phyloP scores from a whole-genome alignment of 305 asterid genomes.

The Fraxinus nigra region DNA sequence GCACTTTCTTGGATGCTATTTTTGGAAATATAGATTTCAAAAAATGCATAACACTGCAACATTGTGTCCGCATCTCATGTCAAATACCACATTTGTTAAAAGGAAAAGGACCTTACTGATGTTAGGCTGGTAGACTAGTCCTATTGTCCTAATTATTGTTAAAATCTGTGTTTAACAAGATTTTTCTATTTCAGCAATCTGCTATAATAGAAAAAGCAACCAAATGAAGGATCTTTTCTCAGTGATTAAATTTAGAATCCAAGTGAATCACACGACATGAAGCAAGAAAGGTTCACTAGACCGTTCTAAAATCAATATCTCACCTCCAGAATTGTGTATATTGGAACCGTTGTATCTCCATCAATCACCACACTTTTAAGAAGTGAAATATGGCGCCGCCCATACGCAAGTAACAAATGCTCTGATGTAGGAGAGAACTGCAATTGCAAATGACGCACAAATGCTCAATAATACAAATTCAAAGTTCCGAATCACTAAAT shows the following conservation, averaged over 20 bases:
- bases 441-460: slow-evolving; percentile 26
- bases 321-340: slow-evolving; percentile 94
- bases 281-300: background rate
- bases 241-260: background rate
- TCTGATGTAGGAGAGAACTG: slow-evolving; percentile 99
- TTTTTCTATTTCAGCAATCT: slow-evolving; percentile 3
- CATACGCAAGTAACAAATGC: slow-evolving; percentile 91
- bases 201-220: slow-evolving; percentile 12
- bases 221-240: slow-evolving; percentile 5
- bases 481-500: background rate
- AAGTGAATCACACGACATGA: slow-evolving; percentile 2
- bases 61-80: background rate
- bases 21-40: background rate
- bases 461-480: background rate
- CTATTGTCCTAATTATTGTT: background rate
- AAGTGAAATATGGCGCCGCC: slow-evolving; percentile 93
- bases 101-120: background rate
- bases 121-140: background rate
- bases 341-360: slow-evolving; percentile 80
- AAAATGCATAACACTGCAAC: background rate
- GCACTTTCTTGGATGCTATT: background rate
- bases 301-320: slow-evolving; percentile 18
- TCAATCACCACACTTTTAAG: slow-evolving; percentile 90
- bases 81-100: background rate
- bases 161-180: background rate